phyloP scores from a whole-genome alignment of 2,329 filamentous ascomycete genomes.

The Colletotrichum agaves region DNA sequence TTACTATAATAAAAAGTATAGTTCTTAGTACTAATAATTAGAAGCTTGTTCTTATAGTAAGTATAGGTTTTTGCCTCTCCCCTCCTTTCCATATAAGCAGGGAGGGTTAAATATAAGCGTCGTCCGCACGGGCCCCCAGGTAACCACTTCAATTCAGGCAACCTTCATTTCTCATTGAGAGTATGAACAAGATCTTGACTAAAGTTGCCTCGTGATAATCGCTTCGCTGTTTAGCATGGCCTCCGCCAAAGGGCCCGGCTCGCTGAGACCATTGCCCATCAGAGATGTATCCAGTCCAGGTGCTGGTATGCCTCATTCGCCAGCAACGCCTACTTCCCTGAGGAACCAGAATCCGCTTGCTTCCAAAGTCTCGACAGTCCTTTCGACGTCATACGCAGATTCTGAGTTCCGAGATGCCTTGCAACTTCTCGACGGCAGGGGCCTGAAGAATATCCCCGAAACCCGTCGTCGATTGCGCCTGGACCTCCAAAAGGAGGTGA shows the following conservation, averaged over 20 bases:
- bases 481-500: constrained; percentile 90
- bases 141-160: background rate
- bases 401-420: constrained; percentile 90
- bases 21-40: no score
- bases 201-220: background rate
- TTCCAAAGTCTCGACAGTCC: constrained; percentile 83
- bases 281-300: constrained; percentile 32
- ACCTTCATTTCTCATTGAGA: background rate
- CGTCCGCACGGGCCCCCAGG: no score
- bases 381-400: constrained; percentile 93
- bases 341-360: constrained; percentile 74
- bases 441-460: constrained; percentile 78
- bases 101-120: no score
- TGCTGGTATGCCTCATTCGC: constrained; percentile 17
- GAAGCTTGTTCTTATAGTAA: no score
- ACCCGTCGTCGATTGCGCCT: constrained; percentile 82
- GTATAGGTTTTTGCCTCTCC: no score
- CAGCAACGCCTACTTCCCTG: constrained; percentile 45
- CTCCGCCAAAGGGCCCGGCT: constrained; percentile 4
- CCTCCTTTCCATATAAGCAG: no score
- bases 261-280: constrained; percentile 18
- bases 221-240: background rate
- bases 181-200: background rate
- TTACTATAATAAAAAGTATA: no score
- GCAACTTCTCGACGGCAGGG: constrained; percentile 77